phyloP scores from a whole-genome alignment of 1,284 basidiomycete genomes.

The Pholiota adiposa region DNA sequence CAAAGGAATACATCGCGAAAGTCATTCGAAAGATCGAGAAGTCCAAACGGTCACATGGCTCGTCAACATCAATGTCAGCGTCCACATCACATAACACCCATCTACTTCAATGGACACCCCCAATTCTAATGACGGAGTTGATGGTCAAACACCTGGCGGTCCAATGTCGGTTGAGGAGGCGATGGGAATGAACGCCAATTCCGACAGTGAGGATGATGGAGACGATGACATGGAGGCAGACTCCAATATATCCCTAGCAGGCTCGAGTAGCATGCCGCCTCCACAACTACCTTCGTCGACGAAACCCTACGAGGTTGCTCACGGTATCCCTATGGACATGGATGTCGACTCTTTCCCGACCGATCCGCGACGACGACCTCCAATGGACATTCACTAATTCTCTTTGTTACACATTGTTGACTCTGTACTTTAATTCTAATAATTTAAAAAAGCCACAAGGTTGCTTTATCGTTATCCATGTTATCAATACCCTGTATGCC shows the following conservation, averaged over 20 bases:
- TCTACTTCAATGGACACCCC: conserved; percentile 42
- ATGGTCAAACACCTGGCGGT: conserved; percentile 27
- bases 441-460: conserved; percentile 15
- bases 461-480: conserved; percentile 8
- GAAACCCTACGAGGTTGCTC: conserved; percentile 3
- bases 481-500: not conserved
- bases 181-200: conserved; percentile 50
- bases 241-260: not conserved
- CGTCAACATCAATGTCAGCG: conserved; percentile 28
- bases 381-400: conserved; percentile 7
- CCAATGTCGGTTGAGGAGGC: conserved; percentile 54
- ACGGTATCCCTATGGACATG: conserved; percentile 15
- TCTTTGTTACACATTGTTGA: not conserved
- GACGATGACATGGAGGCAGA: conserved; percentile 20
- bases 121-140: conserved; percentile 39
- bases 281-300: conserved; percentile 9
- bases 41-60: conserved; percentile 32
- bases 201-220: conserved; percentile 37
- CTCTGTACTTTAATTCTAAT: conserved; percentile 16
- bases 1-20: conserved; percentile 86
- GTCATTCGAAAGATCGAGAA: conserved; percentile 68
- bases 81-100: conserved; percentile 34
- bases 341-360: conserved; percentile 12
- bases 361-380: conserved; percentile 27
- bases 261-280: conserved; percentile 10